Base-by-base conservation (phyloP, 2,329 filamentous ascomycete genomes). In the Huntiella omanensis region DNA sequence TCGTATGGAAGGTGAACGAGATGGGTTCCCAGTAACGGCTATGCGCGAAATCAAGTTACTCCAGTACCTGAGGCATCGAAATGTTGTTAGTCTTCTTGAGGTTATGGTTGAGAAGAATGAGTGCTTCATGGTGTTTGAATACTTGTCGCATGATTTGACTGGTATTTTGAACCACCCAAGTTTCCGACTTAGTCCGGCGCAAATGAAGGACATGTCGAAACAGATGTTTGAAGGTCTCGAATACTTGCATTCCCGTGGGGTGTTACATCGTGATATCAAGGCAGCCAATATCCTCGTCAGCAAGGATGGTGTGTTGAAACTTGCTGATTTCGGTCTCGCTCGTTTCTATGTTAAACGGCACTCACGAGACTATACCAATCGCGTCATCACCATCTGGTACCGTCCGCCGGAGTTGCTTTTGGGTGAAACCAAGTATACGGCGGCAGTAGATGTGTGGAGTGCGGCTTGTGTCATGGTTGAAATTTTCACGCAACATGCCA, bases 51-150 rank as follows among this genome's bases (percentile, higher is more conserved):
- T 94, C 65, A 92, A 92, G 59, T 67, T 94, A 17, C 68, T 94
- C n/a, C 85, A 93, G 57, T 87, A 83, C 3, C 68, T 93, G 16
- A 78, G 80, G 52, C 84, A 93, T 55, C 65, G 70, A 49, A 93
- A 92, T 55, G 78, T 94, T 43, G 84, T 94, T 48, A 77, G 78
- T 36, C 65, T 94, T 13, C 76, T 83, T 53, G 86, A 94, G 63
- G 84, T 92, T 53, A 98, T 98, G 91, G 91, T 98, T 2, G 91
- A 98, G 63, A 83, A 81, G 58, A 96, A 96, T 54, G 87, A 96
- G 62, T 98, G 91, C 60, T 98, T 93, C 63, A 98, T 98, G 91
- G 91, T 98, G 3, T 98, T 98, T 53, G 91, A 98, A 60, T 98
- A 98, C 58, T 71, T 96, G 32, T 88, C 91, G 1, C 91, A 98